phyloP scores from a whole-genome alignment of 2,329 filamentous ascomycete genomes.

The Ophiognomonia clavigignenti-juglandacearum region DNA sequence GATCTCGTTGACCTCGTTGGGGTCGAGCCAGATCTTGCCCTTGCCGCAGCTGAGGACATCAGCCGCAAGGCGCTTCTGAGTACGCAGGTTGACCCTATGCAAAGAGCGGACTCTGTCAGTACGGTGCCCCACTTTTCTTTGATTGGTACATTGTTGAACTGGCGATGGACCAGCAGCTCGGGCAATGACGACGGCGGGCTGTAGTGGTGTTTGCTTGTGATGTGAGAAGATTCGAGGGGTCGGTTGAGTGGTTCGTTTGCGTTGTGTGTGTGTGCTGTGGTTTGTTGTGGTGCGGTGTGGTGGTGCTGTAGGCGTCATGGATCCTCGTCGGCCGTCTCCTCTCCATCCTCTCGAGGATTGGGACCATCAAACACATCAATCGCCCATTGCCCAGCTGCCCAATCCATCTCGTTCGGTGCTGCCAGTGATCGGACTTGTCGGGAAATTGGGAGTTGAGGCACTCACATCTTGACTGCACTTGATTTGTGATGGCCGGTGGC shows the following conservation, averaged over 20 bases:
- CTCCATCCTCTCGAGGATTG: background rate
- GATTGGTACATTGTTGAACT: background rate
- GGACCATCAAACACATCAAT: constrained; percentile 13
- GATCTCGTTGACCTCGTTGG: constrained; percentile 98
- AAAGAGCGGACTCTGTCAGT: constrained; percentile 12
- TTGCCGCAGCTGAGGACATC: constrained; percentile 98
- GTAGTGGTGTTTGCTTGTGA: too few species aligned
- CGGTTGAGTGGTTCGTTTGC: background rate
- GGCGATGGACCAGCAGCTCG: too few species aligned
- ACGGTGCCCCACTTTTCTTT: constrained; percentile 10
- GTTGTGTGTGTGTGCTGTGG: background rate
- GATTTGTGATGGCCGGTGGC: constrained; percentile 32
- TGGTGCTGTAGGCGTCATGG: constrained; percentile 8
- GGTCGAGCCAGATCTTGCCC: constrained; percentile 99
- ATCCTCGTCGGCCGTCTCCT: background rate
- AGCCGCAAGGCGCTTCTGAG: constrained; percentile 99
- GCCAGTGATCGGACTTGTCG: constrained; percentile 8
- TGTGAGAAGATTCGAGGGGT: too few species aligned
- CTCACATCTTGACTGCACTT: constrained; percentile 36
- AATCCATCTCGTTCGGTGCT: constrained; percentile 10
- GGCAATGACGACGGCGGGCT: background rate
- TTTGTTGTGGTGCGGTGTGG: background rate
- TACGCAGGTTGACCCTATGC: constrained; percentile 97
- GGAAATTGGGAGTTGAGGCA: constrained; percentile 17
- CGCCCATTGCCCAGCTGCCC: constrained; percentile 3